Base-by-base conservation (phyloP, 345 rosid species). In the Cochlearia excelsa region DNA sequence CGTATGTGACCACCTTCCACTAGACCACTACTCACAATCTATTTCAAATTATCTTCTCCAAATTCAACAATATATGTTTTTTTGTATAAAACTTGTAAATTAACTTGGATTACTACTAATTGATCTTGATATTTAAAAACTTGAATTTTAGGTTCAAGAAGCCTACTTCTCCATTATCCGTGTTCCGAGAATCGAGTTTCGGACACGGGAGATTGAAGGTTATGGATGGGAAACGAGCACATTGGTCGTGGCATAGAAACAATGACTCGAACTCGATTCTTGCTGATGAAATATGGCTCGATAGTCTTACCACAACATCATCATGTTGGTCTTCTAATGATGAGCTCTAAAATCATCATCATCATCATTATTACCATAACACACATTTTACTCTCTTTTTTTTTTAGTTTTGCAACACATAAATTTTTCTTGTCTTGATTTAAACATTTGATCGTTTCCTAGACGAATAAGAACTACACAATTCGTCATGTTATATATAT, bases 181-280 rank as follows among this genome's bases (percentile, higher is more conserved):
- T 65, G 4, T 81, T 67, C 62, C 79, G 92, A 2, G 95, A 91
- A 75, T 79, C 92, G 0, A 87, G 95, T 75, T 87, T 85, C 48
- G 98, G 98, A 57, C 95, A 91, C 2, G 98, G 95, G n/a, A 65
- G 77, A 66, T 47, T 91, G 6, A 80, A 76, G 54, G 80, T 91
- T 59, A 48, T 84, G 51, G 87, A 91, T 7, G 82, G 68, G 29
- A 81, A 78, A 33, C 81, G 81, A 70, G 96, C 90, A 2, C 65
- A 23, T 1, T 91, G 96, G 96, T 73, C 76, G 8, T 91, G 95
- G 98, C 85, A 85, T 7, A 60, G 89, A 71, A 91, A 91, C 61
- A 88, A 87, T 5, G 54, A 85, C 38, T 78, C 79, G 3, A 63
- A 62, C 42, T 6, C 68, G 2, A 43, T 70, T 63, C 49, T 37